Percentiles rank a stretch among this genome's conserved stretches.
Evolutionary conservation across 164 flowering plant genomes (phyloP).

Genomic region (Macadamia integrifolia): DNA sequence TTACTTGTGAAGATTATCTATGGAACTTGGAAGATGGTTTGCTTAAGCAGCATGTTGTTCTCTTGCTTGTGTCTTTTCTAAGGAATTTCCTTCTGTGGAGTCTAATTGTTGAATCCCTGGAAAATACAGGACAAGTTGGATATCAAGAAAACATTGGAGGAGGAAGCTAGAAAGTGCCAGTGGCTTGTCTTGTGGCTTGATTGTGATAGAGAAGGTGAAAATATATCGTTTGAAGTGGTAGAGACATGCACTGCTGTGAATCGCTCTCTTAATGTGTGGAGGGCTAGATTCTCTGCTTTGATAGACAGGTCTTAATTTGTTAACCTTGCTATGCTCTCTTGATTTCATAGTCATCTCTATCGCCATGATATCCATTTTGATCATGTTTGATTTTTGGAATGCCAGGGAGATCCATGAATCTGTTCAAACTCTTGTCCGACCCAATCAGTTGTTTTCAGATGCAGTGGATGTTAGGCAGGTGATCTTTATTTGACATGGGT

Average conservation of each 20-base stretch:
- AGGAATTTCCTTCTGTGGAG: background rate
- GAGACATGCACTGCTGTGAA: slow-evolving; percentile 71
- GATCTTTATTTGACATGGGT: slow-evolving; percentile 2
- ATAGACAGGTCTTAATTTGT: slow-evolving; percentile 55
- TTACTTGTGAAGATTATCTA: background rate
- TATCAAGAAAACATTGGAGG: slow-evolving; percentile 80
- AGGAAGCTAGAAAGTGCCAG: slow-evolving; percentile 73
- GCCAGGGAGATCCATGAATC: slow-evolving; percentile 76
- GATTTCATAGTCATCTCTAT: no score
- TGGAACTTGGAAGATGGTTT: background rate
- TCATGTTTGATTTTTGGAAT: slow-evolving; percentile 8
- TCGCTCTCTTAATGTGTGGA: slow-evolving; percentile 41
- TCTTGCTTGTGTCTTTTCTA: background rate
- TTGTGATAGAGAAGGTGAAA: slow-evolving; percentile 97
- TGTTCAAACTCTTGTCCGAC: slow-evolving; percentile 63
- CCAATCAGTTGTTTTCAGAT: slow-evolving; percentile 71
- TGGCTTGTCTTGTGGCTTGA: slow-evolving; percentile 98
- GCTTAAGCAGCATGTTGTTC: background rate
- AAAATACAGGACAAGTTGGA: slow-evolving; percentile 63
- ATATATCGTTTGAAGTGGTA: slow-evolving; percentile 89
- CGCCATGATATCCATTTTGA: background rate
- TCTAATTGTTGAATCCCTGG: slow-evolving; percentile 2
- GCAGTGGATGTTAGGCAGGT: slow-evolving; percentile 99
- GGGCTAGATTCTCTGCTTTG: slow-evolving; percentile 92
- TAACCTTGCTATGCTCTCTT: background rate